These are phyloP conservation scores for Diaporthe ilicicola DNA, from an alignment of 2,329 filamentous ascomycete species.

Conservation along the genomic window DNA sequence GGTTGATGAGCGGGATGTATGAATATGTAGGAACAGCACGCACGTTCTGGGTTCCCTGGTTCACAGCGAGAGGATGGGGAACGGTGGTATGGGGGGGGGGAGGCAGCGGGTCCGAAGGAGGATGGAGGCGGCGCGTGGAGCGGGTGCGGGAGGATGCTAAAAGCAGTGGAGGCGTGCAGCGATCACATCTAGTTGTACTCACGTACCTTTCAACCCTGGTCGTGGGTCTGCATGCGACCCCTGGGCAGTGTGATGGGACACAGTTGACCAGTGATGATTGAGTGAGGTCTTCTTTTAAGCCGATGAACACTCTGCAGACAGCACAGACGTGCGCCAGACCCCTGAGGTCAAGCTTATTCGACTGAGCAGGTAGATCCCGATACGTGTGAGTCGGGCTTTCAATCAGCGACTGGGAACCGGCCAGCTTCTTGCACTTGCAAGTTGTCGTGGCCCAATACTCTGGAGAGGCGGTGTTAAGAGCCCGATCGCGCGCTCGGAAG, in stretches of 20 bases:
- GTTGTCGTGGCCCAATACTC: background rate
- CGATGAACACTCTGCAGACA: constrained; percentile 19
- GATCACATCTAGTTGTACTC: constrained; percentile 23
- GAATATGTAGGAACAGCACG: constrained; percentile 33
- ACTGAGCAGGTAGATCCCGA: background rate
- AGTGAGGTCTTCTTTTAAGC: background rate
- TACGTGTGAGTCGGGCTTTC: background rate
- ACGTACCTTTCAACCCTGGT: constrained; percentile 15
- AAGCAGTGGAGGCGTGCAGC: constrained; percentile 30
- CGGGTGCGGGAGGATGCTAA: constrained; percentile 28
- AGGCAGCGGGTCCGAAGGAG: constrained; percentile 25
- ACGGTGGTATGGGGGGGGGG: constrained; percentile 14
- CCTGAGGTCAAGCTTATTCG: background rate
- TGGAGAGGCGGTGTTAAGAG: background rate
- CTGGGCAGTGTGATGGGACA: constrained; percentile 16
- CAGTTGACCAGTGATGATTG: constrained; percentile 20
- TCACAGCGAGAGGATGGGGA: constrained; percentile 23
- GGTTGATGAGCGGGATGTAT: constrained; percentile 30
- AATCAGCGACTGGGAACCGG: background rate
- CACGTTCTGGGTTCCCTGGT: constrained; percentile 31
- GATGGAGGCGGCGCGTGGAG: constrained; percentile 28
- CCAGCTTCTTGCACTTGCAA: constrained; percentile 1
- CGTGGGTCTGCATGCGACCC: constrained; percentile 14
- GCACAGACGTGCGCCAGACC: constrained; percentile 23
- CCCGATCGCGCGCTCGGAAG: background rate